Conservation (phyloP, 2,329 filamentous ascomycete species). For the Penicillium griseofulvum region DNA sequence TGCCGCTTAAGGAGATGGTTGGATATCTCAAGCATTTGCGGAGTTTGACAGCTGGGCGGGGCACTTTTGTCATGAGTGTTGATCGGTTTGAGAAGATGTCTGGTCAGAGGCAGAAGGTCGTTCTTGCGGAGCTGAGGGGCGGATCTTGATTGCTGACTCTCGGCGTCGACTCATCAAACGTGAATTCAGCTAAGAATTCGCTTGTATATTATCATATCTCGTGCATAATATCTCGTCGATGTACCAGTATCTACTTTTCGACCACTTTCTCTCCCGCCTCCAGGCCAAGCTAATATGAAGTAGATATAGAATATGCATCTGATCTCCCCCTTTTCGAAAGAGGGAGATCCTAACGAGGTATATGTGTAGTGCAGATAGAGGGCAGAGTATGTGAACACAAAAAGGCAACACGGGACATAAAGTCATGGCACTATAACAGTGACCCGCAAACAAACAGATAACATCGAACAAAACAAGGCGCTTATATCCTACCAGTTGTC, state of each 20-base stretch:
- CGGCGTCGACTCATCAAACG: background rate
- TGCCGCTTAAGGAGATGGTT: constrained; percentile 95
- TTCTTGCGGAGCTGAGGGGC: constrained; percentile 48
- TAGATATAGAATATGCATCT: background rate
- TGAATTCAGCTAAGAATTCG: background rate
- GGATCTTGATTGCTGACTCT: constrained; percentile 21
- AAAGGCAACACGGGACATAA: background rate
- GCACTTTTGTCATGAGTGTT: constrained; percentile 72
- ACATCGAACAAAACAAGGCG: background rate
- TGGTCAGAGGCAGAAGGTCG: constrained; percentile 57
- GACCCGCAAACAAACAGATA: background rate
- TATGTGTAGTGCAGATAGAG: constrained; percentile 1
- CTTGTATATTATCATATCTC: constrained; percentile 3
- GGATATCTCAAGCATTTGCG: constrained; percentile 87
- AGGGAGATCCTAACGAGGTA: constrained; percentile 2
- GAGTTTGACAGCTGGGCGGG: constrained; percentile 81
- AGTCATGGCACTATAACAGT: background rate
- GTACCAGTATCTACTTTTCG: constrained; percentile 2
- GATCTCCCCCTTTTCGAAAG: background rate
- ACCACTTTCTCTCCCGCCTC: background rate
- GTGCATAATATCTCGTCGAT: background rate
- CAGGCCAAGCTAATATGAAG: background rate
- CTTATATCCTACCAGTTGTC: constrained; percentile 46
- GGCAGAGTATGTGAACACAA: background rate
- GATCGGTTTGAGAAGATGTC: constrained; percentile 69